phyloP scores from a whole-genome alignment of 257 asterid species.

The Petunia axillaris region DNA sequence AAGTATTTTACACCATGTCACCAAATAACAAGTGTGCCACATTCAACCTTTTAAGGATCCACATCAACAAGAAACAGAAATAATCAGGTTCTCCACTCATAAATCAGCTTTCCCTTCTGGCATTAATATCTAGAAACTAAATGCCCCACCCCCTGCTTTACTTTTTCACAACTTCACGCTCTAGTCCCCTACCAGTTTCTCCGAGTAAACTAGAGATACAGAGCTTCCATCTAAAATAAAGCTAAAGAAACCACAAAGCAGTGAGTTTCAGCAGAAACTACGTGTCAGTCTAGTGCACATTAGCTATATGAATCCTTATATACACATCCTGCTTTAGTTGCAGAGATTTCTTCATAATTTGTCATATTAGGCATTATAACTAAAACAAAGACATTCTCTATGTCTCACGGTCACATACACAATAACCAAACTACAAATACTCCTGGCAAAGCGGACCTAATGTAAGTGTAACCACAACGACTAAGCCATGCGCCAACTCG shows the following conservation, averaged over 20 bases:
- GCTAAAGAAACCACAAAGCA: background rate
- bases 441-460: too few species aligned
- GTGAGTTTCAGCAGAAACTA: background rate
- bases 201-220: background rate
- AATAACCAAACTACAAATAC: background rate
- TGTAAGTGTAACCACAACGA: too few species aligned
- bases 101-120: constrained; percentile 2
- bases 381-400: background rate
- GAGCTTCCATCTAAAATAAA: background rate
- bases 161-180: background rate
- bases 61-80: background rate
- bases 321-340: background rate
- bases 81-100: constrained; percentile 1
- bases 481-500: too few species aligned
- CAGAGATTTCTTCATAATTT: background rate
- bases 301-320: background rate
- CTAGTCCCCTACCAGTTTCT: background rate
- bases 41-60: constrained; percentile 17
- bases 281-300: background rate
- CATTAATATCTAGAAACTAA: background rate
- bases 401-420: background rate
- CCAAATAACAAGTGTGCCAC: background rate
- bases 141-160: background rate
- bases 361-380: background rate
- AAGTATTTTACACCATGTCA: background rate